Evolutionary conservation across 805 yeast genomes (phyloP).

Genomic region (Candida boidinii): DNA sequence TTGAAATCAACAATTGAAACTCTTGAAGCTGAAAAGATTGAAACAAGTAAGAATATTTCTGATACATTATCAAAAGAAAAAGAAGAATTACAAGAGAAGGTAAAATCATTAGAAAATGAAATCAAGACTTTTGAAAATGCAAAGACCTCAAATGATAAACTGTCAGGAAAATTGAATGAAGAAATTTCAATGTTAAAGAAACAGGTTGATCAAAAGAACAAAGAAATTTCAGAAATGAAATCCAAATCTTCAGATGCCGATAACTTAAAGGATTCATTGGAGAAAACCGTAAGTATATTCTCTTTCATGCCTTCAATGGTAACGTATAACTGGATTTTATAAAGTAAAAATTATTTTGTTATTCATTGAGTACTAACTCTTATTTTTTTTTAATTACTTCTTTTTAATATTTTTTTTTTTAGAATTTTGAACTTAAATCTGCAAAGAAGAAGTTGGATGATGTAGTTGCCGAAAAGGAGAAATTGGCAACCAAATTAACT

Average conservation of each 20-base stretch:
- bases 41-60: background rate
- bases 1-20: conserved; percentile 7
- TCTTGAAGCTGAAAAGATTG: background rate
- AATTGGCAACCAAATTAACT: conserved; percentile 28
- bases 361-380: no score
- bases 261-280: conserved; percentile 26
- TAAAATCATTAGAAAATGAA: no score
- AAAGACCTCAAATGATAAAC: conserved; percentile 5
- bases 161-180: conserved; percentile 10
- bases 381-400: no score
- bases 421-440: conserved; percentile 13
- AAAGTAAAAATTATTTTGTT: no score
- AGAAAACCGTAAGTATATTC: conserved; percentile 18
- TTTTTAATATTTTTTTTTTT: conserved; percentile 3
- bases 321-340: no score
- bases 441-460: conserved; percentile 30
- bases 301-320: background rate
- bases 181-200: conserved; percentile 24
- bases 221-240: conserved; percentile 23
- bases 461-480: conserved; percentile 34
- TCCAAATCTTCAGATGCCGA: conserved; percentile 21
- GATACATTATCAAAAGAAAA: background rate
- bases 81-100: no score
- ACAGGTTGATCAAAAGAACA: conserved; percentile 24
- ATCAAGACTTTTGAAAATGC: conserved; percentile 3